Conservation (phyloP, 495 filamentous ascomycete genomes). For the Podospora tetraspora region DNA sequence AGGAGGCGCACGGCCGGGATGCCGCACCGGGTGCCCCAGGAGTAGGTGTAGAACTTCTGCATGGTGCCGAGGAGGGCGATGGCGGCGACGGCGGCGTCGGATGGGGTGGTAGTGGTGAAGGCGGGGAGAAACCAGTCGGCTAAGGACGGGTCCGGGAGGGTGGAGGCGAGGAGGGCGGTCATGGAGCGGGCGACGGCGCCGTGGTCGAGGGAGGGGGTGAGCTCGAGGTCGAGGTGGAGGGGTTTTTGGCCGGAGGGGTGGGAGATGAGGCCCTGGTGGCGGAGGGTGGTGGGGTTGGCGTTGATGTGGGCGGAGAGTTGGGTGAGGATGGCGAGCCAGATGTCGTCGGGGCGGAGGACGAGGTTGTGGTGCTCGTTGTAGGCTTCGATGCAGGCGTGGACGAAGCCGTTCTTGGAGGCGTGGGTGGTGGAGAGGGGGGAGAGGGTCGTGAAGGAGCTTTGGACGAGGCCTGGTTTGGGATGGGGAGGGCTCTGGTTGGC, state of each 20-base stretch:
- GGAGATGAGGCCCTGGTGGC: constrained; percentile 36
- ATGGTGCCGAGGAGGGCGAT: constrained; percentile 44
- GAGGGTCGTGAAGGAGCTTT: constrained; percentile 30
- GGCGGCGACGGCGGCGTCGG: constrained; percentile 38
- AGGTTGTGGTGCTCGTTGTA: constrained; percentile 53
- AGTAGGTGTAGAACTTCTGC: constrained; percentile 44
- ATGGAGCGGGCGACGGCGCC: constrained; percentile 36
- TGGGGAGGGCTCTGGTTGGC: constrained; percentile 5
- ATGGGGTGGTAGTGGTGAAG: constrained; percentile 41
- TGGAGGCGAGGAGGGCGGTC: constrained; percentile 34
- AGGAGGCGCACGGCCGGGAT: constrained; percentile 41
- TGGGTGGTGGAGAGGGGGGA: constrained; percentile 29
- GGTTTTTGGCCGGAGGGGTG: constrained; percentile 41
- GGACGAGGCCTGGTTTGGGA: constrained; percentile 19
- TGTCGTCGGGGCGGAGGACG: constrained; percentile 54
- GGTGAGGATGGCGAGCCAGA: constrained; percentile 55
- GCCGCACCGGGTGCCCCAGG: constrained; percentile 35
- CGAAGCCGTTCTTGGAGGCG: constrained; percentile 46
- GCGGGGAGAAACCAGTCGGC: constrained; percentile 41
- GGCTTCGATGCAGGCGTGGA: constrained; percentile 45
- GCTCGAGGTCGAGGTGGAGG: constrained; percentile 35
- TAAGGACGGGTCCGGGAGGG: constrained; percentile 32
- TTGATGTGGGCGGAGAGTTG: constrained; percentile 52
- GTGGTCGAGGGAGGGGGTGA: constrained; percentile 32
- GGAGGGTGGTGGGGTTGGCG: constrained; percentile 42